Percentiles rank a stretch among this genome's conserved stretches.
Evolutionary conservation across 805 yeast genomes (phyloP).

Genomic region (Komagataella pastoris): DNA sequence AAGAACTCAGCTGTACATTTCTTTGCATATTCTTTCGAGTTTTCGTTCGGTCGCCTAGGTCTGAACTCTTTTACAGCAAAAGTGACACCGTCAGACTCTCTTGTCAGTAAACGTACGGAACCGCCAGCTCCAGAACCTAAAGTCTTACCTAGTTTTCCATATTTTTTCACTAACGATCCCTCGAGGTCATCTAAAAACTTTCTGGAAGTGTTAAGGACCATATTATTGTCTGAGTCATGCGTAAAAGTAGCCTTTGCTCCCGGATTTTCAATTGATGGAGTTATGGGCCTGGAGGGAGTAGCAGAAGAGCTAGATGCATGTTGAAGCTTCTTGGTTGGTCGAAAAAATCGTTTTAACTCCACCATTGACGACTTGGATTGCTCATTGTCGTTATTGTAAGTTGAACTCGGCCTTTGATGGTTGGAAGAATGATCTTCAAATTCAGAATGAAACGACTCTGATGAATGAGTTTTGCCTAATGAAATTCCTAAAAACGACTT

Average conservation of each 20-base stretch:
- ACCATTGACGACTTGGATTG: constrained; percentile 34
- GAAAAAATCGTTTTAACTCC: constrained; percentile 59
- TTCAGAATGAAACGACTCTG: constrained; percentile 14
- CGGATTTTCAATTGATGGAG: constrained; percentile 10
- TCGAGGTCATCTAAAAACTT: constrained; percentile 34
- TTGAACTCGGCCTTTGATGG: neutral
- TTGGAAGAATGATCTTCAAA: constrained; percentile 8
- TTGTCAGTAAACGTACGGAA: constrained; percentile 56
- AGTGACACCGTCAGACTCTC: constrained; percentile 56
- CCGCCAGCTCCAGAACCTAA: constrained; percentile 87
- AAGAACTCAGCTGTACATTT: constrained; percentile 85
- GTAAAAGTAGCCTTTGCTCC: constrained; percentile 21
- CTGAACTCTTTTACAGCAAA: constrained; percentile 82
- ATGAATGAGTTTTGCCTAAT: constrained; percentile 15
- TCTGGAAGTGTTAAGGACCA: constrained; percentile 23
- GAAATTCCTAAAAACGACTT: constrained; percentile 15
- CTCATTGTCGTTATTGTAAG: neutral
- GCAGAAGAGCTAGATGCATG: constrained; percentile 5
- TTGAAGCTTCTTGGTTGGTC: constrained; percentile 28
- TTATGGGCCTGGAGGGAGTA: constrained; percentile 21
- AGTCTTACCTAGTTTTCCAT: constrained; percentile 62
- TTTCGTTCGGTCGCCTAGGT: constrained; percentile 55
- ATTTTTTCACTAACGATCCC: constrained; percentile 41
- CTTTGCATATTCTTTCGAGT: constrained; percentile 66
- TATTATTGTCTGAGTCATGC: constrained; percentile 24